A percentile compares a stretch with the other conserved stretches of the same genome.
These are phyloP conservation scores for Lagerstroemia speciosa DNA, from an alignment of 345 rosid species.

Conservation along the genomic window DNA sequence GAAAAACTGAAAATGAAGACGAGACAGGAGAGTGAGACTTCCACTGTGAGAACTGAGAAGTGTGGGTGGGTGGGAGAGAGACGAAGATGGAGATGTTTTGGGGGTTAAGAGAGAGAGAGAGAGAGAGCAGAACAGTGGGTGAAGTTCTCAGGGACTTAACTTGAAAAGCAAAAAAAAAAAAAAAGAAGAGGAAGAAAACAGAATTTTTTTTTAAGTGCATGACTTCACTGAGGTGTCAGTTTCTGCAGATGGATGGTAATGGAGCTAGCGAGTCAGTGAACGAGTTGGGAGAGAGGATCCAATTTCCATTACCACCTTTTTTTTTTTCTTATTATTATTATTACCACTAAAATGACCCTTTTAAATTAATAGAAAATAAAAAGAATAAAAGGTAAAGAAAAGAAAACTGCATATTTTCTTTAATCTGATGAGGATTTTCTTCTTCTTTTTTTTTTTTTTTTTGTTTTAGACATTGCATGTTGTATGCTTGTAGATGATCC, in stretches of 20 bases:
- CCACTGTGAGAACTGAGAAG: not conserved
- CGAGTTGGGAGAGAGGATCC: not conserved
- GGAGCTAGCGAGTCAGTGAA: slow-evolving; percentile 6
- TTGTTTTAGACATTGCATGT: no score
- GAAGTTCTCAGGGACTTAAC: not conserved
- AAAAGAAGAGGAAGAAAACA: not conserved
- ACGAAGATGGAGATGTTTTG: slow-evolving; percentile 8
- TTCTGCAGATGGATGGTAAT: slow-evolving; percentile 4
- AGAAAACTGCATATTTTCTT: no score
- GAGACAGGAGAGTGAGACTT: slow-evolving; percentile 8
- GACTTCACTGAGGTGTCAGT: slow-evolving; percentile 24
- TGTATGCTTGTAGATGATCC: no score
- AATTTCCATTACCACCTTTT: not conserved
- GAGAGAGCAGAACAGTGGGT: not conserved
- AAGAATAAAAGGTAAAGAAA: no score
- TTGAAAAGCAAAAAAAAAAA: not conserved
- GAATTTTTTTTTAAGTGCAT: slow-evolving; percentile 5
- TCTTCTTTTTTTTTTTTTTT: no score
- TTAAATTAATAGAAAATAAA: no score
- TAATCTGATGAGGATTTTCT: no score
- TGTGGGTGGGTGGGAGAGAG: not conserved
- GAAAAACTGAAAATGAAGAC: not conserved
- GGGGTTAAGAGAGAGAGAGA: not conserved
- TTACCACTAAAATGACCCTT: no score
- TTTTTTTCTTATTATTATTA: no score